phyloP scores from a whole-genome alignment of 1,284 basidiomycete genomes.

The Cerioporus squamosus region DNA sequence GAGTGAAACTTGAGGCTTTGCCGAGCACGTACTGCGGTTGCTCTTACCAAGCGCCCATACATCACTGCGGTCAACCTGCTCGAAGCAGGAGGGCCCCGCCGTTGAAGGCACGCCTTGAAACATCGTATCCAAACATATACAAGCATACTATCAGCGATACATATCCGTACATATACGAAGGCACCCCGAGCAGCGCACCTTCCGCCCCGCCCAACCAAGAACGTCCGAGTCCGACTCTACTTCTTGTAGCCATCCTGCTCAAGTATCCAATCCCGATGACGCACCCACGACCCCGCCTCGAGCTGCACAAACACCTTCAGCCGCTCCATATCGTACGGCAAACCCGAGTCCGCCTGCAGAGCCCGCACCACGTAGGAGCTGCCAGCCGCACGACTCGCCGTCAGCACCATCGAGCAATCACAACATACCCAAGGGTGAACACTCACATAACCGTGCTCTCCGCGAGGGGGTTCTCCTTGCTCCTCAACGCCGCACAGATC shows the following conservation, averaged over 20 bases:
- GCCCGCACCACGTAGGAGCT: conserved; percentile 53
- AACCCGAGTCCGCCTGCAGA: conserved; percentile 42
- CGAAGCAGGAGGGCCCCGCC: too few relatives aligned
- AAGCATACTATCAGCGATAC: too few relatives aligned
- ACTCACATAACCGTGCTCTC: conserved; percentile 62
- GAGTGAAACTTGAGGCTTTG: too few relatives aligned
- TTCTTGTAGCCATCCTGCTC: conserved; percentile 21
- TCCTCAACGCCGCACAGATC: conserved; percentile 51
- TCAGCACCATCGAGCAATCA: neutral
- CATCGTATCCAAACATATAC: too few relatives aligned
- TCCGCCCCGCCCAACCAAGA: too few relatives aligned
- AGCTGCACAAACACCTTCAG: conserved; percentile 43
- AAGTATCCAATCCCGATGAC: conserved; percentile 43
- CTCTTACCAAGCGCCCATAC: too few relatives aligned
- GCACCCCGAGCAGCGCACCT: too few relatives aligned
- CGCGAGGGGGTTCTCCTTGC: conserved; percentile 50
- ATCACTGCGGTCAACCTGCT: too few relatives aligned
- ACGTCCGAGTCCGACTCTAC: neutral
- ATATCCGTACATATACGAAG: too few relatives aligned
- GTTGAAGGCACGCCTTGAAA: too few relatives aligned
- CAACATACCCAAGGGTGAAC: neutral
- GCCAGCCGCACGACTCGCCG: neutral
- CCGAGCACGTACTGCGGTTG: too few relatives aligned
- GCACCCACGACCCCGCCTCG: conserved; percentile 46
- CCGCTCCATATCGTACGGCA: conserved; percentile 42